A percentile compares a stretch with the other conserved stretches of the same genome.
phyloP scores from a whole-genome alignment of 1,284 basidiomycete species.

The Irpex rosettiformis region DNA sequence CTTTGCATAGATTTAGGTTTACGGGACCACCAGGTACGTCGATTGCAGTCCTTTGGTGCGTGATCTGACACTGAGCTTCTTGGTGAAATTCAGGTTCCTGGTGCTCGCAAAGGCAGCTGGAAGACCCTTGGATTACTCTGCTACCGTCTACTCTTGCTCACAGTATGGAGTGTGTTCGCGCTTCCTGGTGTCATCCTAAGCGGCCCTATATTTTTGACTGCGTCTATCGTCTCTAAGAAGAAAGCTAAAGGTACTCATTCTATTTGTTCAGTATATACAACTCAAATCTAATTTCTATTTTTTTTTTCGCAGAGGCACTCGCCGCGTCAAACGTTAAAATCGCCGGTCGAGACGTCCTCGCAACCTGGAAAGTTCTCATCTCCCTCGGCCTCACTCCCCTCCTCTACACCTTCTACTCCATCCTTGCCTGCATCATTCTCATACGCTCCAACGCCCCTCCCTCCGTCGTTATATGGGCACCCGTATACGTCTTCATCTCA shows the following conservation, averaged over 20 bases:
- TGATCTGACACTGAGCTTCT: neutral
- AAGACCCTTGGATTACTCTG: constrained; percentile 84
- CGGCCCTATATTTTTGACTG: constrained; percentile 92
- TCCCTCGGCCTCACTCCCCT: constrained; percentile 89
- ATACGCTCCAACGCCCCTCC: constrained; percentile 65
- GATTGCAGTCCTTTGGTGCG: neutral
- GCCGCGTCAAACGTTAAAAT: constrained; percentile 97
- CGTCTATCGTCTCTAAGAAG: constrained; percentile 82
- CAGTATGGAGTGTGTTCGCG: constrained; percentile 84
- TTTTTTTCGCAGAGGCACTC: constrained; percentile 75
- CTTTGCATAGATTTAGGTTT: constrained; percentile 88
- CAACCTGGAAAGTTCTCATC: constrained; percentile 98
- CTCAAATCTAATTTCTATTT: neutral
- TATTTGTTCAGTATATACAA: neutral
- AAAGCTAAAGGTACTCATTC: constrained; percentile 81
- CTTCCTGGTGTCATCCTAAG: constrained; percentile 94
- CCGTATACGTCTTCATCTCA: constrained; percentile 72
- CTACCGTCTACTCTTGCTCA: constrained; percentile 82
- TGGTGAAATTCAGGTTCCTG: constrained; percentile 55
- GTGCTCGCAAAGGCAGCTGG: constrained; percentile 82
- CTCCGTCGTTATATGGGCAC: constrained; percentile 73
- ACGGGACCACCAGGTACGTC: constrained; percentile 89
- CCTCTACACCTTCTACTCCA: constrained; percentile 82
- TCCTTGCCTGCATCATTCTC: constrained; percentile 76
- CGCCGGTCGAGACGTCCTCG: constrained; percentile 91